A percentile compares a stretch with the other conserved stretches of the same genome.
phyloP scores from a whole-genome alignment of 1,284 basidiomycete genomes.

The Trichosporon ovoides region DNA sequence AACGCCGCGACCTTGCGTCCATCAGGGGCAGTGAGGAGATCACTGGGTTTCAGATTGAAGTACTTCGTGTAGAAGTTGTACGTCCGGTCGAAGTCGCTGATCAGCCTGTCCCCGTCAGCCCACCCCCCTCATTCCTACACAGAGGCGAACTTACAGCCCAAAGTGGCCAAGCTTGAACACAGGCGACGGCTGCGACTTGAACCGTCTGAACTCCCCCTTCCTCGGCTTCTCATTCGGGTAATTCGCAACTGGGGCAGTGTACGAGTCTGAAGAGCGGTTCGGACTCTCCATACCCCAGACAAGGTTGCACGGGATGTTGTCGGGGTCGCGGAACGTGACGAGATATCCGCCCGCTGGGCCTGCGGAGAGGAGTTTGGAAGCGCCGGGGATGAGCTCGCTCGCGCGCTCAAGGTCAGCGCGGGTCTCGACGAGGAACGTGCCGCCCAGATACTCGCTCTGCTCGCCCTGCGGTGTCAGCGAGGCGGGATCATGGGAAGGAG shows the following conservation, averaged over 20 bases:
- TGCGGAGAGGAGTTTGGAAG: slow-evolving; percentile 13
- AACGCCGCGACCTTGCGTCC: slow-evolving; percentile 19
- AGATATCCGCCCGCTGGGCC: slow-evolving; percentile 23
- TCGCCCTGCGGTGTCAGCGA: slow-evolving; percentile 11
- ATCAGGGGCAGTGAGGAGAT: slow-evolving; percentile 21
- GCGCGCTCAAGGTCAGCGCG: slow-evolving; percentile 25
- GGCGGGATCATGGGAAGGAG: too few relatives aligned
- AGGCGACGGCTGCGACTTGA: slow-evolving; percentile 18
- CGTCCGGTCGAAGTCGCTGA: slow-evolving; percentile 19
- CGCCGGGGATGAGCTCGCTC: slow-evolving; percentile 13
- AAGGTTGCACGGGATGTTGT: slow-evolving; percentile 23
- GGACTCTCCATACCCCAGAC: slow-evolving; percentile 21
- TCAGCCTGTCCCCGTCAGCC: slow-evolving; percentile 12
- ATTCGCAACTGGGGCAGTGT: slow-evolving; percentile 3
- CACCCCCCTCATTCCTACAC: too few relatives aligned
- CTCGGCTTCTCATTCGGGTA: slow-evolving; percentile 10
- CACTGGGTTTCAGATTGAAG: slow-evolving; percentile 27
- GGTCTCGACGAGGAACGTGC: slow-evolving; percentile 17
- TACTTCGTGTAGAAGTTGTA: slow-evolving; percentile 23
- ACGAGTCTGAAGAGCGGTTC: not conserved
- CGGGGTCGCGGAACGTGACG: slow-evolving; percentile 26
- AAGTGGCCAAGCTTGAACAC: slow-evolving; percentile 29
- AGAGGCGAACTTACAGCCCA: too few relatives aligned
- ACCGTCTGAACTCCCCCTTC: slow-evolving; percentile 17
- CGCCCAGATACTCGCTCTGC: slow-evolving; percentile 13